Conservation (phyloP, 2,329 filamentous ascomycete species). For the Aspergillus tanneri region DNA sequence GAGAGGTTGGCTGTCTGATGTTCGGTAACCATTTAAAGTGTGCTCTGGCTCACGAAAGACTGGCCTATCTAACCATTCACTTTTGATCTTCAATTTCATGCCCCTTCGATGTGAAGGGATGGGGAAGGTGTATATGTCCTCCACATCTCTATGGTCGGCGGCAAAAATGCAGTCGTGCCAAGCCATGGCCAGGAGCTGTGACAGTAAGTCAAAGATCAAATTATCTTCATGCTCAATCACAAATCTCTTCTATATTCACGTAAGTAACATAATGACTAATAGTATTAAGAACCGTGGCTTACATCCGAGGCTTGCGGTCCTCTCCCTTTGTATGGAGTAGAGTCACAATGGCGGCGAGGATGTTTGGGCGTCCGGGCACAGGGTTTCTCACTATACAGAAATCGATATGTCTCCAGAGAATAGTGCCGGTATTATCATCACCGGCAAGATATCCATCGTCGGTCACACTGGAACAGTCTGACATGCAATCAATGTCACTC, state of each 20-base stretch:
- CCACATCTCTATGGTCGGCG: conserved; percentile 10
- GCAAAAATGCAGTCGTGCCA: conserved; percentile 18
- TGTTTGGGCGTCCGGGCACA: conserved; percentile 8
- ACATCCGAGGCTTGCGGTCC: conserved; percentile 22
- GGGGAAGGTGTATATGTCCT: conserved; percentile 16
- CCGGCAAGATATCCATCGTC: conserved; percentile 22
- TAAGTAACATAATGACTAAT: conserved; percentile 9
- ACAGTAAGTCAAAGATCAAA: conserved; percentile 18
- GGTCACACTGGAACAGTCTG: conserved; percentile 16
- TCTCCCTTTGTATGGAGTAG: conserved; percentile 23
- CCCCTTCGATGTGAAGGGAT: conserved; percentile 14
- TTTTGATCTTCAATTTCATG: conserved; percentile 21
- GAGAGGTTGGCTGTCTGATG: conserved; percentile 11
- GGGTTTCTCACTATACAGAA: conserved; percentile 23
- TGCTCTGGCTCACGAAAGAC: conserved; percentile 17
- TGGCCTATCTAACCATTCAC: conserved; percentile 15
- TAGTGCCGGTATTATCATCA: conserved; percentile 17
- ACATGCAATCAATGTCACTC: conserved; percentile 12
- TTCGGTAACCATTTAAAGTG: conserved; percentile 16
- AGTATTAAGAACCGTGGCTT: conserved; percentile 5
- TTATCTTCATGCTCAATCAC: conserved; percentile 20
- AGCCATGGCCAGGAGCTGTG: conserved; percentile 16
- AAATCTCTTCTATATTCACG: conserved; percentile 20
- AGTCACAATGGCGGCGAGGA: conserved; percentile 19
- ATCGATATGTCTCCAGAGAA: conserved; percentile 21